Conservation (phyloP, 2,329 filamentous ascomycete genomes). For the Botrytis squamosa region DNA sequence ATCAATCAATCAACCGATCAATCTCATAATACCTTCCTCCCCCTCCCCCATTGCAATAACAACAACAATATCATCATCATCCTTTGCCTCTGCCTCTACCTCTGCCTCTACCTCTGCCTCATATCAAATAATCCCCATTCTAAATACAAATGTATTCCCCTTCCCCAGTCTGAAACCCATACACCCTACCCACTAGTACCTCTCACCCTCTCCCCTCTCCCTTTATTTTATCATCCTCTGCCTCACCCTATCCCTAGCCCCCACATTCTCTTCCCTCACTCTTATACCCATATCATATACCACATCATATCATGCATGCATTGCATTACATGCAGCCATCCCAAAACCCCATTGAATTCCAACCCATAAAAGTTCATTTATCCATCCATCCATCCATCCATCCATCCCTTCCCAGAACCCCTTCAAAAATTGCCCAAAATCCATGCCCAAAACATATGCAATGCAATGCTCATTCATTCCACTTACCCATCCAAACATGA, state of each 20-base stretch:
- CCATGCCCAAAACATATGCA: slow-evolving; percentile 7
- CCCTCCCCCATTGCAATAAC: background rate
- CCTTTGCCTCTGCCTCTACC: background rate
- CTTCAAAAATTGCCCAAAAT: background rate
- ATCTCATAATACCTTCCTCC: background rate
- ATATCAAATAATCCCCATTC: slow-evolving; percentile 4
- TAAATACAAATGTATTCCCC: slow-evolving; percentile 8
- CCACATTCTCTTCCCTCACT: background rate
- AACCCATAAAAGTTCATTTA: background rate
- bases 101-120: background rate
- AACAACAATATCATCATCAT: too few species aligned
- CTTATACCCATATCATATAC: background rate
- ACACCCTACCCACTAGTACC: background rate
- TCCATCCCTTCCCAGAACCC: background rate
- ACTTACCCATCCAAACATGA: background rate
- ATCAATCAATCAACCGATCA: background rate
- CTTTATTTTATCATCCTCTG: background rate
- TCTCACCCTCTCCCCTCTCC: background rate
- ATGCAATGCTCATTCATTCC: slow-evolving; percentile 1
- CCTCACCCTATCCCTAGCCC: background rate
- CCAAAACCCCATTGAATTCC: background rate
- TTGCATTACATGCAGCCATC: background rate
- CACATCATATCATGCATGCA: slow-evolving; percentile 6
- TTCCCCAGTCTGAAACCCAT: background rate
- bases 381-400: background rate